Evolutionary conservation across 2,329 filamentous ascomycete species (phyloP), one percentile per base, ranked within the genome.

Genomic region (Calonectria pseudoreteaudii): DNA sequence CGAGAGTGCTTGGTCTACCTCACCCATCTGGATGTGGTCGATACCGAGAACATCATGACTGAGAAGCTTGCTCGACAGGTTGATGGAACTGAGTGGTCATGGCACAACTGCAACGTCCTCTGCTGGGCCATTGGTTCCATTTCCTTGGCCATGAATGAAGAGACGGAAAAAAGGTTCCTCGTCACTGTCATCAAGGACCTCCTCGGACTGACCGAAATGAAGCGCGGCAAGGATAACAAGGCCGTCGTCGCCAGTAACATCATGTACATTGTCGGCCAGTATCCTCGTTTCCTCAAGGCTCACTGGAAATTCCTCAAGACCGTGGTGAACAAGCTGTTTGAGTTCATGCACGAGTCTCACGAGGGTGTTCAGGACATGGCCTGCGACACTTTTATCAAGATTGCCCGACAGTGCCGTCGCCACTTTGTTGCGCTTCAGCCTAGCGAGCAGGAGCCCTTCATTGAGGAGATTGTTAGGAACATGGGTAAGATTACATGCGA

Each of bases 241-340:
- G 97, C 97, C 16, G 97, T 99, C 13, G 97, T 99, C 50, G 97
- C 97, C 76, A 98, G 95, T 87, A 99, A 99, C 87, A 99, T 99
- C 82, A 99, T 99, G 97, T 99, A 99, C 85, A 99, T 99, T 86
- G 97, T 99, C 75, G 97, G 97, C 73, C 97, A 99, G 83, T 99
- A 99, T 83, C 97, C 97, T 47, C 94, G 97, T 26, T 99, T 99
- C 87, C 88, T 99, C 81, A 99, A 99, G 88, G 97, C 97, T 1
- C 97, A 99, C 85, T 99, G 97, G 97, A 99, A 99, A 85, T 99
- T 99, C 87, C 89, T 99, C 71, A 99, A 99, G 92, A 99, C 97
- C 3, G 97, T 99, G 23, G 97, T 99, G 82, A 99, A 99, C 87
- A 99, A 99, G 88, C 91, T 99, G 7, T 99, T 99, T 82, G 97